Conservation (phyloP, 495 filamentous ascomycete genomes). For the Penicillium tannophilum region DNA sequence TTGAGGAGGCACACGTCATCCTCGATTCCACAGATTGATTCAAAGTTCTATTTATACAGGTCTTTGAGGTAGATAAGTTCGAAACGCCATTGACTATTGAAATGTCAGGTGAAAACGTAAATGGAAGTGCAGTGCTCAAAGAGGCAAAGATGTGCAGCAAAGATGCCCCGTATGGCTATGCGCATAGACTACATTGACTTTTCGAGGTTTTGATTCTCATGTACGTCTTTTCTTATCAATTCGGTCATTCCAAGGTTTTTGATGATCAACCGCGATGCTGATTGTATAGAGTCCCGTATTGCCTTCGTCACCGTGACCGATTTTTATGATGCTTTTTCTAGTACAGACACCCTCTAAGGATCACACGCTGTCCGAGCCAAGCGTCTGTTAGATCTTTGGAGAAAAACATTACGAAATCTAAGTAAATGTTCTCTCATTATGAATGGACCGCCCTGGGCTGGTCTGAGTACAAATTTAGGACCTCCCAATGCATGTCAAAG, state of each 20-base stretch:
- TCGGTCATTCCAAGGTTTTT: background rate
- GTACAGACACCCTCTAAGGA: slow-evolving; percentile 20
- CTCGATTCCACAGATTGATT: slow-evolving; percentile 5
- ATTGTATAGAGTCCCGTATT: slow-evolving; percentile 17
- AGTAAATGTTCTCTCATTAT: slow-evolving; percentile 15
- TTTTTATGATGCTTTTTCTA: slow-evolving; percentile 21
- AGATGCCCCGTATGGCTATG: slow-evolving; percentile 19
- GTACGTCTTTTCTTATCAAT: slow-evolving; percentile 16
- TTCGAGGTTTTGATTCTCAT: slow-evolving; percentile 23
- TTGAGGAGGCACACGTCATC: slow-evolving; percentile 14
- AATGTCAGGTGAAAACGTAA: slow-evolving; percentile 12
- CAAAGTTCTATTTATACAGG: slow-evolving; percentile 15
- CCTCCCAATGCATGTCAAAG: slow-evolving; percentile 13
- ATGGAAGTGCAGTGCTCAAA: slow-evolving; percentile 17
- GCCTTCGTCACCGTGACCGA: slow-evolving; percentile 19
- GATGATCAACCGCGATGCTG: too few relatives aligned
- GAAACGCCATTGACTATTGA: slow-evolving; percentile 17
- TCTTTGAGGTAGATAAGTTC: slow-evolving; percentile 13
- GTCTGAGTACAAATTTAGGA: slow-evolving; percentile 16
- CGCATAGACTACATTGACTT: slow-evolving; percentile 16
- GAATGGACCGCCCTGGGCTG: slow-evolving; percentile 12
- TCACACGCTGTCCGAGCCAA: slow-evolving; percentile 19
- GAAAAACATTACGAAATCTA: slow-evolving; percentile 18
- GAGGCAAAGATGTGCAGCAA: slow-evolving; percentile 23
- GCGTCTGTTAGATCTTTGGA: slow-evolving; percentile 18